These are phyloP conservation scores for Epichloe glyceriae DNA, from an alignment of 2,329 filamentous ascomycete species.

Conservation along the genomic window DNA sequence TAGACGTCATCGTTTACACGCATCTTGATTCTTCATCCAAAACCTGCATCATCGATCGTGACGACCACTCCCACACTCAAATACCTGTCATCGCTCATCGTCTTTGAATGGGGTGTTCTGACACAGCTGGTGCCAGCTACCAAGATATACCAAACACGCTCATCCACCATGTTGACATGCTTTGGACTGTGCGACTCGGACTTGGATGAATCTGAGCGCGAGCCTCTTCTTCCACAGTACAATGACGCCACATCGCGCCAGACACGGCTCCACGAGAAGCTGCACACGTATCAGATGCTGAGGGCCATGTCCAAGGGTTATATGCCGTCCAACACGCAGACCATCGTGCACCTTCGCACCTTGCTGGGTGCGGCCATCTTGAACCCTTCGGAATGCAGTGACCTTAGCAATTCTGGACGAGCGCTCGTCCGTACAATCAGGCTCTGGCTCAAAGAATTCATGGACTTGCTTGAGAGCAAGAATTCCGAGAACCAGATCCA, in stretches of 20 bases:
- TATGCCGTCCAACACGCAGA: slow-evolving; percentile 84
- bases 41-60: background rate
- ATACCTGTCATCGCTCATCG: background rate
- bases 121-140: background rate
- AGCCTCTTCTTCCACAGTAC: slow-evolving; percentile 74
- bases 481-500: slow-evolving; percentile 78
- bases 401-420: slow-evolving; percentile 66
- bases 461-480: slow-evolving; percentile 70
- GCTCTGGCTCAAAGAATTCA: slow-evolving; percentile 65
- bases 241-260: slow-evolving; percentile 69
- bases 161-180: slow-evolving; percentile 44
- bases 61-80: background rate
- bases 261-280: slow-evolving; percentile 69
- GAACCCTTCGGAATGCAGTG: slow-evolving; percentile 48
- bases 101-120: no score
- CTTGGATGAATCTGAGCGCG: slow-evolving; percentile 41
- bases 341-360: slow-evolving; percentile 65
- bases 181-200: slow-evolving; percentile 41
- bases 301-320: slow-evolving; percentile 70
- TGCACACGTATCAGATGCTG: slow-evolving; percentile 87
- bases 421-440: slow-evolving; percentile 59
- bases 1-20: slow-evolving; percentile 1
- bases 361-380: slow-evolving; percentile 67
- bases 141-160: background rate
- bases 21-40: background rate